These are phyloP conservation scores for Ceratocystis eucalypticola DNA, from an alignment of 2,329 filamentous ascomycete genomes.

Conservation along the genomic window DNA sequence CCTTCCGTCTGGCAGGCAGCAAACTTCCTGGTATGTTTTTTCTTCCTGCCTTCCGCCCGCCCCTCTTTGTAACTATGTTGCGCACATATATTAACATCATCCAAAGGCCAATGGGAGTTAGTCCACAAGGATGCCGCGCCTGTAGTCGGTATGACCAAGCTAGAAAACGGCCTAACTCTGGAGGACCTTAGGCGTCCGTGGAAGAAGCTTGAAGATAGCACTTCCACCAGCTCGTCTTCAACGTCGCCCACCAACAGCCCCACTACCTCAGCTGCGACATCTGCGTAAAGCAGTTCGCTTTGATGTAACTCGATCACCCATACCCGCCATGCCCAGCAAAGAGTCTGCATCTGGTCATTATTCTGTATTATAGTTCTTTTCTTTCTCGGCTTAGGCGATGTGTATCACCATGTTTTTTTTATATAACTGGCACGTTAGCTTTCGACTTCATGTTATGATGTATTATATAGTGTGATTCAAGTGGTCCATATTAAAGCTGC, in stretches of 20 bases:
- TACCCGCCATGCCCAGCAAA: neutral
- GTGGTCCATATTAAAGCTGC: slow-evolving; percentile 1
- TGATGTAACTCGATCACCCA: slow-evolving; percentile 2
- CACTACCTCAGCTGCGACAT: slow-evolving; percentile 4
- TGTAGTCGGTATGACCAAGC: slow-evolving; percentile 82
- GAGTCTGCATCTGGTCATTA: neutral
- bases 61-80: neutral
- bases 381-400: neutral
- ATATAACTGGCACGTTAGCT: no score
- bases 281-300: slow-evolving; percentile 5
- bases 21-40: slow-evolving; percentile 69
- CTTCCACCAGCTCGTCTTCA: neutral
- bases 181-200: slow-evolving; percentile 73
- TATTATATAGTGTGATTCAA: no score
- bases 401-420: slow-evolving; percentile 10
- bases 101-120: slow-evolving; percentile 69
- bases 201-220: slow-evolving; percentile 27
- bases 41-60: neutral
- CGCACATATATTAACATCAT: slow-evolving; percentile 21
- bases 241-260: neutral
- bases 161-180: slow-evolving; percentile 62
- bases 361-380: slow-evolving; percentile 18
- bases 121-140: slow-evolving; percentile 84
- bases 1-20: slow-evolving; percentile 83
- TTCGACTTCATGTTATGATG: no score